Conservation (phyloP, 2,329 filamentous ascomycete species). For the Arthrobotrys sinensis region DNA sequence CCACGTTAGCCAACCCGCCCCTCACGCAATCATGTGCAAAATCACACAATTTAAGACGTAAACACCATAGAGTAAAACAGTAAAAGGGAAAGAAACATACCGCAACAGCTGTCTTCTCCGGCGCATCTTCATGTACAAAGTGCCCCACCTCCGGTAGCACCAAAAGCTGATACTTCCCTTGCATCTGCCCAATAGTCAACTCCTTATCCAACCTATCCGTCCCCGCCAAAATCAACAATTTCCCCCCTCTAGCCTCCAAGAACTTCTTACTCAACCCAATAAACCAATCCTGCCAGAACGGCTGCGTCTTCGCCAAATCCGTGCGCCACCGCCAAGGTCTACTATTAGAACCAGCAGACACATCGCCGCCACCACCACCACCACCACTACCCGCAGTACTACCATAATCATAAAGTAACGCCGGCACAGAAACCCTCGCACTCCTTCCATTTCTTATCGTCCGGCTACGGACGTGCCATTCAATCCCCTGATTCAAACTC, state of each 20-base stretch:
- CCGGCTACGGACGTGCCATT: conserved; percentile 92
- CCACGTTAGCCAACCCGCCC: conserved; percentile 20
- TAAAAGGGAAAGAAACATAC: conserved; percentile 54
- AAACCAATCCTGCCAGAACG: conserved; percentile 97
- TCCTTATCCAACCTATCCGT: conserved; percentile 93
- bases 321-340: conserved; percentile 84
- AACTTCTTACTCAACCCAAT: conserved; percentile 90
- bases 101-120: conserved; percentile 87
- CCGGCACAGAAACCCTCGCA: conserved; percentile 89
- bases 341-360: background rate
- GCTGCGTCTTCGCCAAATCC: conserved; percentile 84
- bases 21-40: conserved; percentile 14
- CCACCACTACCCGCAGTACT: conserved; percentile 67
- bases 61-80: background rate
- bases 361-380: background rate
- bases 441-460: conserved; percentile 87
- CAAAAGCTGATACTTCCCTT: conserved; percentile 96
- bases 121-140: conserved; percentile 95
- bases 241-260: conserved; percentile 83
- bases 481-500: conserved; percentile 83
- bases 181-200: conserved; percentile 96
- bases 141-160: conserved; percentile 96
- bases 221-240: conserved; percentile 86
- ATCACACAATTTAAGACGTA: conserved; percentile 13
- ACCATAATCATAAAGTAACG: conserved; percentile 73